Conservation (phyloP, 306 rosid species). For the Vigna hirtella region DNA sequence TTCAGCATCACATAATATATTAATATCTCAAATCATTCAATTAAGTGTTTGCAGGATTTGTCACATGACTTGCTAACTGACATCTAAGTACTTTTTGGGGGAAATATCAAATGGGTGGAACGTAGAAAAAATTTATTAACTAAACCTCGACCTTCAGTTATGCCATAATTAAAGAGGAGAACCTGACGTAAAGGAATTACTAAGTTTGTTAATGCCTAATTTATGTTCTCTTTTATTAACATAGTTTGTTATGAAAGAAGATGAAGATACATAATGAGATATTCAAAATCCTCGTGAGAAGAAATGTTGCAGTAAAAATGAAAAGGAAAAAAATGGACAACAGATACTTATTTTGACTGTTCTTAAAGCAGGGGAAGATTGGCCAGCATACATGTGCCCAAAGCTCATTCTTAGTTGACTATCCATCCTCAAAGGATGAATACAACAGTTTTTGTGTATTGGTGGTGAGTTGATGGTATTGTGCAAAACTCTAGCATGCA, state of each 20-base stretch:
- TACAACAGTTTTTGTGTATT: neutral
- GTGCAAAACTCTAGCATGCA: neutral
- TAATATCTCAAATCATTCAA: neutral
- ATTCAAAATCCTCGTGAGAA: neutral
- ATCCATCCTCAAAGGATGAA: neutral
- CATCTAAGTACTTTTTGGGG: neutral
- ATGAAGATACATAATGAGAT: neutral
- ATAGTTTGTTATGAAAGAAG: neutral
- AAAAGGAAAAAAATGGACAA: neutral
- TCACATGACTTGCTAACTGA: neutral
- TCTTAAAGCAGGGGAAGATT: neutral
- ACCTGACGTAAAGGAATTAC: neutral
- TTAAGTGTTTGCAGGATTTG: neutral
- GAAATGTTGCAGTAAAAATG: neutral
- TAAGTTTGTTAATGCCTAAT: neutral
- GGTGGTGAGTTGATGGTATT: neutral
- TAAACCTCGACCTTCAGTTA: neutral
- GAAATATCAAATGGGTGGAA: conserved; percentile 17
- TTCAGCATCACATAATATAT: neutral
- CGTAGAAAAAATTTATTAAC: no score
- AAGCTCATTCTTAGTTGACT: neutral
- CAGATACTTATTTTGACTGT: neutral
- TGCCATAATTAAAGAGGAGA: neutral
- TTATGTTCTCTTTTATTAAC: neutral
- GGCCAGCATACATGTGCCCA: neutral